Percentiles rank a stretch among this genome's conserved stretches.
Conservation (phyloP, 164 flowering plant species). For the Sedum album region DNA sequence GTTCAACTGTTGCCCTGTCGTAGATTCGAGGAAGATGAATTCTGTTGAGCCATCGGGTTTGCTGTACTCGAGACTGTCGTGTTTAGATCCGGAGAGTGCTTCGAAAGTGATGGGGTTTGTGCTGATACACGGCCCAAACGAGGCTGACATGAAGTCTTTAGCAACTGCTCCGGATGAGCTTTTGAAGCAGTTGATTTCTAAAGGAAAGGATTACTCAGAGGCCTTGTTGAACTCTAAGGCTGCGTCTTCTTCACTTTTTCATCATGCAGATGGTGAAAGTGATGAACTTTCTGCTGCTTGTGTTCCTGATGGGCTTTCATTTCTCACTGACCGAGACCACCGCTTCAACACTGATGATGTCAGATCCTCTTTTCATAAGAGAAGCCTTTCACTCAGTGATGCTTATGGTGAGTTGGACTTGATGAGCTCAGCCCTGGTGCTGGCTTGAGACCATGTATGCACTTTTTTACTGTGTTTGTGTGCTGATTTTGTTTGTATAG, state of each 20-base stretch:
- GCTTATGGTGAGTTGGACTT: conserved; percentile 35
- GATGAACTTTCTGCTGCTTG: background rate
- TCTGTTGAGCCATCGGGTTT: conserved; percentile 36
- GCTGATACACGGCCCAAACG: conserved; percentile 55
- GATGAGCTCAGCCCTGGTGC: conserved; percentile 35
- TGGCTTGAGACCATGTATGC: conserved; percentile 61
- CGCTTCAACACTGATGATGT: too few species aligned
- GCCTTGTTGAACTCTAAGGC: too few species aligned
- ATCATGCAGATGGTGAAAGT: background rate
- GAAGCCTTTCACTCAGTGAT: conserved; percentile 65
- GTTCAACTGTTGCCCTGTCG: too few species aligned
- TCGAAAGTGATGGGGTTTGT: conserved; percentile 75
- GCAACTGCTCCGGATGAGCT: conserved; percentile 60
- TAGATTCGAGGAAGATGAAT: conserved; percentile 34
- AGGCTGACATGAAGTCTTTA: conserved; percentile 61
- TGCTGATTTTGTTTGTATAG: background rate
- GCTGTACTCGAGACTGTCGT: conserved; percentile 38
- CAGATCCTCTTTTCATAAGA: conserved; percentile 27
- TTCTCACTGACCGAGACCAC: too few species aligned
- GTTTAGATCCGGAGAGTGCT: conserved; percentile 54
- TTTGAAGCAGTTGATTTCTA: conserved; percentile 33
- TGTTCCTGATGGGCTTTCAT: too few species aligned
- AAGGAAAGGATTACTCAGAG: conserved; percentile 39
- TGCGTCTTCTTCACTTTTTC: background rate
- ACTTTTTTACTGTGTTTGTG: conserved; percentile 25